Base-by-base conservation (phyloP, 208 protist species). In the Wallacemonas rigidus region DNA sequence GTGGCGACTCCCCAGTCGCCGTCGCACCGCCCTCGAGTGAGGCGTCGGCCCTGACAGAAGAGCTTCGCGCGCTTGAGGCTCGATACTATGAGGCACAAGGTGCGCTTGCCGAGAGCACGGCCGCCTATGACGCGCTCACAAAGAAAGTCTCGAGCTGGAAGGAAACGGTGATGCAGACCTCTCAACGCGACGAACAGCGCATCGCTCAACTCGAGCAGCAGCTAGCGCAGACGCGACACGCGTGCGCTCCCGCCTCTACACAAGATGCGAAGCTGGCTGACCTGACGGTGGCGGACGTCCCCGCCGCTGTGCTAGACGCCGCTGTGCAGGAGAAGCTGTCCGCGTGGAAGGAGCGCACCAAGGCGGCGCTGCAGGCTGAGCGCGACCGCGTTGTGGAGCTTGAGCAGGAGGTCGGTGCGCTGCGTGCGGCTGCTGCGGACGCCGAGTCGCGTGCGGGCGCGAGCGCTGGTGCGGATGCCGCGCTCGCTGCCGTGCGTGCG, bases 291-390 rank as follows among this genome's bases (percentile, higher is more conserved):
- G 60, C 5, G 1, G 60, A 65, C 43, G 50, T 65, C 60, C 60
- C 60, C 43, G 43, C 60, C 15, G 60, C 8, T 65, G 60, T 65
- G 60, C 36, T 65, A 39, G 64, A 69, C 48, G 51, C 15, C 36
- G 81, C 81, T 17, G 74, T 90, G 12, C 79, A 76, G 48, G 61
- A 41, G 1, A 80, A 83, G 55, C 57, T 83, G 1, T 56, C 62
- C 1, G 55, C 58, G 38, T 90, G 84, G 81, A 79, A 82, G 64
- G 81, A 82, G 39, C 77, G 74, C 2, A 72, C 77, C 2, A 79
- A 75, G 38, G 47, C 55, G 0, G 69, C 75, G n/a, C 72, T 80
- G 74, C 47, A 70, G 39, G 74, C 55, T 14, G 73, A 86, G 43
- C 72, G 72, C 62, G 60, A 68, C 35, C 75, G 81, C 43, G 51